phyloP scores from a whole-genome alignment of 305 asterid species.

The Fraxinus ornus region DNA sequence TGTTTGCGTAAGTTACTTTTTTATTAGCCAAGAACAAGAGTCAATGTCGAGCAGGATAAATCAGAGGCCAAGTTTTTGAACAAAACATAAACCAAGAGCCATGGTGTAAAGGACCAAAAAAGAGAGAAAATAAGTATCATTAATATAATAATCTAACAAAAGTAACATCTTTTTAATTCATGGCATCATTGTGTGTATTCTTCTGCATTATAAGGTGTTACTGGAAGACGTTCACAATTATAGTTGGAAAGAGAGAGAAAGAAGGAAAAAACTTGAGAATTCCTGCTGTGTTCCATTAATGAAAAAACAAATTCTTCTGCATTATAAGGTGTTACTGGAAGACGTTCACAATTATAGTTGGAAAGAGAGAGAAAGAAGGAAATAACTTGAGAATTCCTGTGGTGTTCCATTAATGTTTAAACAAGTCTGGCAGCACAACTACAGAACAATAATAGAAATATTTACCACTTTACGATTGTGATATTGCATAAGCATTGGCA shows the following conservation, averaged over 20 bases:
- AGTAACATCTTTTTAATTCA: neutral
- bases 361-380: neutral
- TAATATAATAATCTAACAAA: neutral
- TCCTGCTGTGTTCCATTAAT: neutral
- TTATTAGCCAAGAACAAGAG: neutral
- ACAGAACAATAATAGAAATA: neutral
- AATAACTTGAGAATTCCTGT: neutral
- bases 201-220: neutral
- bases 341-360: neutral
- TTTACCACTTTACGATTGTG: neutral
- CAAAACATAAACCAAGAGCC: neutral
- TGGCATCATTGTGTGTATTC: neutral
- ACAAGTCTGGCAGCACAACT: neutral
- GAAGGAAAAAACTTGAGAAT: neutral
- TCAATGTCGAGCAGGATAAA: neutral
- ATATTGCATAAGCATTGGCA: neutral
- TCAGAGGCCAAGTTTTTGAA: neutral
- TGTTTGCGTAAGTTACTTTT: constrained; percentile 5
- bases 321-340: neutral
- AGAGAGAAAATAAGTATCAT: neutral
- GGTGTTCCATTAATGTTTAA: neutral
- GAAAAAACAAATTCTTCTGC: neutral
- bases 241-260: neutral
- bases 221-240: neutral
- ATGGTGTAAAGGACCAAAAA: neutral